Conservation (phyloP, 257 asterid species). For the Plectranthus barbatus region DNA sequence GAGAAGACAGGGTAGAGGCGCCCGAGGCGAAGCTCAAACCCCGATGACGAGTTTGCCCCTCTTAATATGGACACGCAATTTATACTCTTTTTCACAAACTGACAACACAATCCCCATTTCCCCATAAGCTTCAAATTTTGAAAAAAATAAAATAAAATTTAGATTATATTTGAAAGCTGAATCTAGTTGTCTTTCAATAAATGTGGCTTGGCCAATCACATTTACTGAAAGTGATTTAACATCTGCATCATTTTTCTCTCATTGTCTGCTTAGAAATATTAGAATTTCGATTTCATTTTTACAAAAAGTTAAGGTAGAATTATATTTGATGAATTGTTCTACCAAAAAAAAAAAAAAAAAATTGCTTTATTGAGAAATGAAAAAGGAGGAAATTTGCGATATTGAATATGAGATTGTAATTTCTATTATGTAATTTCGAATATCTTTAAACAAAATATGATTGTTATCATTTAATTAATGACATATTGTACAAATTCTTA, state of each 20-base stretch:
- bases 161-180: neutral
- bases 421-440: too few relatives aligned
- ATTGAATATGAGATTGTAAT: too few relatives aligned
- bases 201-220: constrained; percentile 18
- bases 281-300: neutral
- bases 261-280: neutral
- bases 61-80: constrained; percentile 23
- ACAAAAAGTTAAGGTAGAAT: too few relatives aligned
- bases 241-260: neutral
- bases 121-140: constrained; percentile 33
- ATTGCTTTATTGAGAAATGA: too few relatives aligned
- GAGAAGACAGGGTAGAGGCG: constrained; percentile 29
- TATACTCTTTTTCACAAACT: constrained; percentile 21
- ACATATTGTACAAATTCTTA: too few relatives aligned
- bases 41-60: constrained; percentile 38
- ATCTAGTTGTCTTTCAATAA: constrained; percentile 8
- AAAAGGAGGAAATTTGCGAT: too few relatives aligned
- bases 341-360: too few relatives aligned
- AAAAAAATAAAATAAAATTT: too few relatives aligned
- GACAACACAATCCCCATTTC: constrained; percentile 39
- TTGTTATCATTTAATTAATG: too few relatives aligned
- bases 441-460: too few relatives aligned
- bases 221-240: constrained; percentile 26
- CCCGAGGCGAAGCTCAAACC: constrained; percentile 40
- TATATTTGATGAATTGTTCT: too few relatives aligned